These are phyloP conservation scores for Triticum aestivum DNA, from an alignment of 176 grass and related monocot genomes.

Conservation along the genomic window DNA sequence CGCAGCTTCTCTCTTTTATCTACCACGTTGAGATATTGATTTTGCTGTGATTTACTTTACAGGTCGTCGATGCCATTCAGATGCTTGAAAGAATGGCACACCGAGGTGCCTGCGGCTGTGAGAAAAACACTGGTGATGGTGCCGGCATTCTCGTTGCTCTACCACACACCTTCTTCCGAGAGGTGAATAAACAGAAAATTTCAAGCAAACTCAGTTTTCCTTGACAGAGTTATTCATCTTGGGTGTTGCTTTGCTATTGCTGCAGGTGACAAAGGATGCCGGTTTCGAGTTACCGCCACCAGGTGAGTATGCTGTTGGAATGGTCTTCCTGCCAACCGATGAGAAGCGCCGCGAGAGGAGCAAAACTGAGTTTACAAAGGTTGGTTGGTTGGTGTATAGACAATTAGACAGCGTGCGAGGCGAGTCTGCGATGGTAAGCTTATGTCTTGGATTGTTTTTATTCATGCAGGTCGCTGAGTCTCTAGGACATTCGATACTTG, in stretches of 20 bases:
- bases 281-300: slow-evolving; percentile 74
- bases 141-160: slow-evolving; percentile 90
- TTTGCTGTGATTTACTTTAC: slow-evolving; percentile 3
- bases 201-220: not conserved
- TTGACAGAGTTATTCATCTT: slow-evolving; percentile 15
- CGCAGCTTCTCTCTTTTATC: not conserved
- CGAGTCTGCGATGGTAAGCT: not conserved
- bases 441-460: slow-evolving; percentile 19
- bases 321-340: slow-evolving; percentile 83
- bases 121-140: slow-evolving; percentile 95
- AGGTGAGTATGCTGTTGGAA: slow-evolving; percentile 85
- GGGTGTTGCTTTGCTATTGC: slow-evolving; percentile 10
- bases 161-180: slow-evolving; percentile 74
- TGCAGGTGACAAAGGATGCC: slow-evolving; percentile 71
- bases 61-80: slow-evolving; percentile 85
- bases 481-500: slow-evolving; percentile 75
- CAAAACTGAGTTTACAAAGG: slow-evolving; percentile 87
- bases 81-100: slow-evolving; percentile 99
- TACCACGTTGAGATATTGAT: not conserved
- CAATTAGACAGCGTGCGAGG: not conserved
- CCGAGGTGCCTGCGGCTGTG: slow-evolving; percentile 91
- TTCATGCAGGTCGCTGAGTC: slow-evolving; percentile 68
- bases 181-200: slow-evolving; percentile 32
- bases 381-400: slow-evolving; percentile 23
- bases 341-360: slow-evolving; percentile 63